These are phyloP conservation scores for Trichaptum fuscoviolaceum DNA, from an alignment of 768 basidiomycete genomes.

Conservation along the genomic window DNA sequence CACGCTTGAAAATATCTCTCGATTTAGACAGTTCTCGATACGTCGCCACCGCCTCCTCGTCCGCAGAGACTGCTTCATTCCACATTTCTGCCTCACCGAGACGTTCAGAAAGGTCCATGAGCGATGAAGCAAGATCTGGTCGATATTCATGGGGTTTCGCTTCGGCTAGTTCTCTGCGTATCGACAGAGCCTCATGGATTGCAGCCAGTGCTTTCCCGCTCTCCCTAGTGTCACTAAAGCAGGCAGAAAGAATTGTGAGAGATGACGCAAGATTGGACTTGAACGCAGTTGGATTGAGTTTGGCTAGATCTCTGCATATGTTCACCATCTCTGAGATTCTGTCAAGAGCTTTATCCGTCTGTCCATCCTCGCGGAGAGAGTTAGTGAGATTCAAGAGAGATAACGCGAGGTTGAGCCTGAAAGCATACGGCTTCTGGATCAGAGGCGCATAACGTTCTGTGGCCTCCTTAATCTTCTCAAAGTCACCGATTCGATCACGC, in stretches of 20 bases:
- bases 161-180: neutral
- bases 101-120: neutral
- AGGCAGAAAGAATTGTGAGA: conserved; percentile 8
- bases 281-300: conserved; percentile 5
- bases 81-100: neutral
- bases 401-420: neutral
- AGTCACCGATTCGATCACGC: neutral
- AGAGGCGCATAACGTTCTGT: neutral
- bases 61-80: conserved; percentile 9
- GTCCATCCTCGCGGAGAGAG: neutral
- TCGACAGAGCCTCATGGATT: neutral
- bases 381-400: neutral
- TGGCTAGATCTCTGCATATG: conserved; percentile 7
- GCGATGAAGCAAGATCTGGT: neutral
- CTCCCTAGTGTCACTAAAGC: neutral
- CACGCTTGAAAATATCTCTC: too few relatives aligned
- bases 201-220: neutral
- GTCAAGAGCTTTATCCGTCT: conserved; percentile 2
- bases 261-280: conserved; percentile 7
- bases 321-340: neutral
- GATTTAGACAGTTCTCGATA: too few relatives aligned
- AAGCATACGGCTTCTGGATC: neutral
- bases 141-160: neutral
- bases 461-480: neutral
- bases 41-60: conserved; percentile 5